These are phyloP conservation scores for Fusarium illudens DNA, from an alignment of 2,329 filamentous ascomycete species.

Conservation along the genomic window DNA sequence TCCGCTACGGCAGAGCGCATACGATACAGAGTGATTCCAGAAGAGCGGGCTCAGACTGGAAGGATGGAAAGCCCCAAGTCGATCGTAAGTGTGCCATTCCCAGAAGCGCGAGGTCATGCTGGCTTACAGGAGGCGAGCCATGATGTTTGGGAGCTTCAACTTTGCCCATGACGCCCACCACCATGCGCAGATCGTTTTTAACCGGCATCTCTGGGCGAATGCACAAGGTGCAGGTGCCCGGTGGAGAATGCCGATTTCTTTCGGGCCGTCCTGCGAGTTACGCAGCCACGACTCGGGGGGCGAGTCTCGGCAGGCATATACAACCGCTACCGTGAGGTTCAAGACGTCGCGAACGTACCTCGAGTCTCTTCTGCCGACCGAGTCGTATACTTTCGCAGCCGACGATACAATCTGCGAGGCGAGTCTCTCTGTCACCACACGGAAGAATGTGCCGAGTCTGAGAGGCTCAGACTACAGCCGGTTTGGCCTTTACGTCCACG, in stretches of 20 bases:
- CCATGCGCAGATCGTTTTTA: conserved; percentile 20
- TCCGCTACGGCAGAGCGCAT: conserved; percentile 65
- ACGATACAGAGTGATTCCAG: conserved; percentile 67
- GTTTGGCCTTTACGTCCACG: conserved; percentile 69
- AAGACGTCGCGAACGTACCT: conserved; percentile 59
- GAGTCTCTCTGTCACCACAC: conserved; percentile 54
- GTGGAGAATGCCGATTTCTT: conserved; percentile 39
- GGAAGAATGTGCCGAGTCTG: conserved; percentile 66
- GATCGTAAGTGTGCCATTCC: conserved; percentile 15
- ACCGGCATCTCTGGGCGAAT: conserved; percentile 26
- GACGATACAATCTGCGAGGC: conserved; percentile 56
- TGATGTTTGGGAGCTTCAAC: conserved; percentile 27
- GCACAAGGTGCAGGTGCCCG: conserved; percentile 14
- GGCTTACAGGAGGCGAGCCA: conserved; percentile 10
- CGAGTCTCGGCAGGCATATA: neutral
- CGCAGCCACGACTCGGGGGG: conserved; percentile 18
- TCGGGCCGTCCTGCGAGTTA: conserved; percentile 35
- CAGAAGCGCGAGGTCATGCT: neutral
- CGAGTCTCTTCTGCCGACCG: conserved; percentile 50
- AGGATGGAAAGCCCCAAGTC: conserved; percentile 19
- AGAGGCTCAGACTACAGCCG: conserved; percentile 66
- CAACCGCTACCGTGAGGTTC: conserved; percentile 59
- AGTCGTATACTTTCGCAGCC: conserved; percentile 59
- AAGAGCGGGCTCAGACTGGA: conserved; percentile 50
- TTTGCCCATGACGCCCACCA: conserved; percentile 37